Evolutionary conservation across 257 asterid genomes (phyloP), one percentile per base, ranked within the genome.

Genomic region (Nicotiana sylvestris): DNA sequence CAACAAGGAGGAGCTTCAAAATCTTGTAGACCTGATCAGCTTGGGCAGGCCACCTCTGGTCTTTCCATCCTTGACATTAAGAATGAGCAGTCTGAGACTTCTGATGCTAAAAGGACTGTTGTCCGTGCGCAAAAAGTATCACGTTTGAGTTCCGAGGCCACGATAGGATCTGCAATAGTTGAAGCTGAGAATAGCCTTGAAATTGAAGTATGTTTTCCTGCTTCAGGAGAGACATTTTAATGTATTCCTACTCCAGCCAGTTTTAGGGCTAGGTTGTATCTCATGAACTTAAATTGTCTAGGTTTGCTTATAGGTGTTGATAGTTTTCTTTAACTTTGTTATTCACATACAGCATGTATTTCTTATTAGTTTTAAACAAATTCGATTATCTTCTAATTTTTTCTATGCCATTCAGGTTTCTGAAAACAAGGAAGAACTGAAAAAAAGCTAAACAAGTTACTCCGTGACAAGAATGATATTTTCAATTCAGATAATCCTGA

Each of bases 91-190:
- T 65, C 91, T 76, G 89, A 82, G 57, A 82, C 80, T 66, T 51
- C 86, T 72, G 87, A 80, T 76, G 89, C 85, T 84, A 85, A 82
- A 11, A 81, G 62, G 61, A 69, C 84, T 76, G 17, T 56, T 77
- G 81, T 17, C 66, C 92, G 92, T 82, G 86, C 98, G 61, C 87
- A 70, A 78, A 96, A 94, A 85, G 83, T 89, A 85, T 88, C 97
- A 81, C 92, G 98, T 58, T 46, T 88, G 66, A 89, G 90, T 80
- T 86, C 89, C 78, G 97, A 92, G 74, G 95, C 97, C 86, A 93
- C 92, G 51, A 81, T 96, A 77, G 98, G 98, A 78, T 97, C 97
- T 51, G 98, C 98, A 55, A 94, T 96, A 81, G 97, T 92, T 65
- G 98, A 94, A 87, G 98, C 97, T 84, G 99, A 96, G 93, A 91